Conservation (phyloP, 768 basidiomycete species). For the Leccinellum albellum region DNA sequence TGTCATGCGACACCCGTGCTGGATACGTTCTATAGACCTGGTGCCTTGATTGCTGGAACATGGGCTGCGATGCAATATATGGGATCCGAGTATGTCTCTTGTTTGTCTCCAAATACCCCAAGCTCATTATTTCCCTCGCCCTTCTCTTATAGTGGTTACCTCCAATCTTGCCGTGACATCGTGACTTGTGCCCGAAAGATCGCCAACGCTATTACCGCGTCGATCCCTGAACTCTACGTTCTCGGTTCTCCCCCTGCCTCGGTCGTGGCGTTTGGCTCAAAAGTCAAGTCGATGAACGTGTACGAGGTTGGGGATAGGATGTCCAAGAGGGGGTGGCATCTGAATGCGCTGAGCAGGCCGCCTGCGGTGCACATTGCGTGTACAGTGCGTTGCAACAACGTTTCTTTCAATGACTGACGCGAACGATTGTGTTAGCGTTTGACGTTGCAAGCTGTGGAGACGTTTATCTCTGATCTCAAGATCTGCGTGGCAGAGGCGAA, state of each 20-base stretch:
- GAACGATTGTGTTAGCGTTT: slow-evolving; percentile 49
- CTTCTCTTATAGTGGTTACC: slow-evolving; percentile 63
- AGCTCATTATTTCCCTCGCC: neutral
- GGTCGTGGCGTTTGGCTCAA: slow-evolving; percentile 83
- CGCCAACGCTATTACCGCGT: slow-evolving; percentile 56
- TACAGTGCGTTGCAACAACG: slow-evolving; percentile 55
- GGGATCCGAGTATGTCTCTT: slow-evolving; percentile 66
- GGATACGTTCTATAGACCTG: slow-evolving; percentile 52
- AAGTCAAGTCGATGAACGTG: slow-evolving; percentile 52
- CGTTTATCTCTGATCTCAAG: slow-evolving; percentile 81
- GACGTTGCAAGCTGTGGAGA: slow-evolving; percentile 72
- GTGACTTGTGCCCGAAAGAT: slow-evolving; percentile 72
- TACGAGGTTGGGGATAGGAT: slow-evolving; percentile 89
- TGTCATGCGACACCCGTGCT: neutral
- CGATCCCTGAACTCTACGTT: slow-evolving; percentile 81
- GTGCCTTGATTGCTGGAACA: slow-evolving; percentile 87
- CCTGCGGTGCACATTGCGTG: slow-evolving; percentile 89
- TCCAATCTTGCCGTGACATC: slow-evolving; percentile 78
- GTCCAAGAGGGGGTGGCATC: slow-evolving; percentile 83
- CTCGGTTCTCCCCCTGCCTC: slow-evolving; percentile 88
- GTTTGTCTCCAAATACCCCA: neutral
- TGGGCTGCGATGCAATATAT: slow-evolving; percentile 97
- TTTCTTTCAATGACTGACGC: neutral
- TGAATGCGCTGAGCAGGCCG: slow-evolving; percentile 79
- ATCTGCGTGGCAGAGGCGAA: slow-evolving; percentile 73